A percentile compares a stretch with the other conserved stretches of the same genome.
phyloP scores from a whole-genome alignment of 1,139 yeast species.

The Candida gigantensis region DNA sequence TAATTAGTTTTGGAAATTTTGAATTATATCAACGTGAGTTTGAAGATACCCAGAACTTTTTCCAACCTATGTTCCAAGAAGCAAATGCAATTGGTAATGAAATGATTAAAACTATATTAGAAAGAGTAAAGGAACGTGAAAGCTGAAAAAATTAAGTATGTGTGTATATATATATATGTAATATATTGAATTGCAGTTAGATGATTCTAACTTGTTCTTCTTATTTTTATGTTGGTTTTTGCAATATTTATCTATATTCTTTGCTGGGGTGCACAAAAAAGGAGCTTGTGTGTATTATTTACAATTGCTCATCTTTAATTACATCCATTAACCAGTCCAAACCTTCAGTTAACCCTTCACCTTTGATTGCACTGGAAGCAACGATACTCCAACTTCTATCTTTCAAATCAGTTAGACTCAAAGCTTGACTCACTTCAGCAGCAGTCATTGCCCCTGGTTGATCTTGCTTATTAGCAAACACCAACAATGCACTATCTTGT shows the following conservation, averaged over 20 bases:
- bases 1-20: conserved; percentile 77
- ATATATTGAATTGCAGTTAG: no score
- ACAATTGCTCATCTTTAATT: conserved; percentile 86
- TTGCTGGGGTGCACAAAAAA: no score
- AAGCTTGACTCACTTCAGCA: conserved; percentile 88
- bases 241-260: no score
- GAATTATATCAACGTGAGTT: conserved; percentile 71
- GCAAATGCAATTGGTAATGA: conserved; percentile 93
- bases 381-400: conserved; percentile 98
- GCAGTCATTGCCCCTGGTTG: conserved; percentile 95
- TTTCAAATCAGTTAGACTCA: conserved; percentile 82
- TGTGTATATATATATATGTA: conserved; percentile 4
- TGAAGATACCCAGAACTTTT: conserved; percentile 76
- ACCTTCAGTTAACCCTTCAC: conserved; percentile 95
- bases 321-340: conserved; percentile 97
- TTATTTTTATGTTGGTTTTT: no score
- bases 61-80: conserved; percentile 82
- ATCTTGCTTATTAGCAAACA: conserved; percentile 96
- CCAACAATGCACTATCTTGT: conserved; percentile 84
- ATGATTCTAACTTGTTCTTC: no score
- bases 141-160: neutral
- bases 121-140: conserved; percentile 48
- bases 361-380: conserved; percentile 93
- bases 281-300: no score
- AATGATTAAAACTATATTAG: conserved; percentile 84